These are phyloP conservation scores for Capsella rubella DNA, from an alignment of 441 rosid species.

Conservation along the genomic window DNA sequence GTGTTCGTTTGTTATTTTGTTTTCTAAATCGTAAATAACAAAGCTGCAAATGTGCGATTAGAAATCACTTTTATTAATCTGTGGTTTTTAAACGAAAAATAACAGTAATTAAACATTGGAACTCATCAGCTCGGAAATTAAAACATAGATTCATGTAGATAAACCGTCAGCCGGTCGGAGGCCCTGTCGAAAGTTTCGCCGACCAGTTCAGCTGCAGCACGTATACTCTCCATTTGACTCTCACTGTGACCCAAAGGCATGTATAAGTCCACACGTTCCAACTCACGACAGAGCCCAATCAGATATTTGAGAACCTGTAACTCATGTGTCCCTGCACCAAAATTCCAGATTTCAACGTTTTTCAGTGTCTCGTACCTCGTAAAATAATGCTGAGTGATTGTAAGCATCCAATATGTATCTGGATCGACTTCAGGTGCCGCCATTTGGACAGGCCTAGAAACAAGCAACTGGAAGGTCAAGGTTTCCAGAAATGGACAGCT, in stretches of 20 bases:
- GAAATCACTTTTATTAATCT: no score
- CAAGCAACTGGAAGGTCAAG: conserved; percentile 46
- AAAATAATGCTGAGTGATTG: conserved; percentile 1
- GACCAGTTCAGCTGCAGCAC: background rate
- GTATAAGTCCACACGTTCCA: conserved; percentile 42
- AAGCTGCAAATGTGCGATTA: no score
- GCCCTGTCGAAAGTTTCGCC: no score
- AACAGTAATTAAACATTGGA: no score
- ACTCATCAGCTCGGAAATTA: no score
- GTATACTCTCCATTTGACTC: background rate
- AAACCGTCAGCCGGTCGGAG: background rate
- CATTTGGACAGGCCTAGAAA: background rate
- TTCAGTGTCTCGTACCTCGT: conserved; percentile 17
- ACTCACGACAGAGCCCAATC: conserved; percentile 8
- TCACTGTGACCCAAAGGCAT: background rate
- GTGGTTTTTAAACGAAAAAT: no score
- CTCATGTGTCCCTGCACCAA: conserved; percentile 21
- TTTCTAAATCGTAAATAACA: no score
- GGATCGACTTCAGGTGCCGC: background rate
- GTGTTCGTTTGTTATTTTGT: no score
- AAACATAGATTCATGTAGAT: background rate
- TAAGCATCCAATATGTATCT: conserved; percentile 22
- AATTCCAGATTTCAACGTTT: conserved; percentile 48
- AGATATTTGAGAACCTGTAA: conserved; percentile 31
- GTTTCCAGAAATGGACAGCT: conserved; percentile 48